Evolutionary conservation across 1,139 yeast genomes (phyloP), one percentile per base, ranked within the genome.

Genomic region (Sugiyamaella japonica): DNA sequence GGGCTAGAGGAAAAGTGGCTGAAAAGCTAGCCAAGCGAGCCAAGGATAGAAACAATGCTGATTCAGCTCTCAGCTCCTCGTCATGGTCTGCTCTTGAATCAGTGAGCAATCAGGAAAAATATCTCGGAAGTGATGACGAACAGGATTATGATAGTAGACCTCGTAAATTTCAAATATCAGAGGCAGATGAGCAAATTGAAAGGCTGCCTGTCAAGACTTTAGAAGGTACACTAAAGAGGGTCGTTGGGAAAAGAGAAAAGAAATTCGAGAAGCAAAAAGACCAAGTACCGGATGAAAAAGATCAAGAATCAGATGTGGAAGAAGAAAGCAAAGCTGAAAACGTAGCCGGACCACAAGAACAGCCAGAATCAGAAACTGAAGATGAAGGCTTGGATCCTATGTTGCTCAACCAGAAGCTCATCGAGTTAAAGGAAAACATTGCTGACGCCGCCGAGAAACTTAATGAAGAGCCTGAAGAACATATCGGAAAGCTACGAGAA

Each of bases 381-480:
- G 49, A 34, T 49, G 78, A 77, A 4, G 76, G 75, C 13, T 84
- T 86, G 10, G 62, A 61, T 42, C 47, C 56, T 16, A 48, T 57
- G n/a, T 61, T 61, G 15, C 48, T 48, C 0, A 80, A 76, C 53
- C 86, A 84, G 65, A 77, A 76, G 56, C 75, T 88, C 36, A 63
- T 78, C 15, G 78, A 78, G 58, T 76, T 88, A 49, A 89, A 90
- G 63, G 98, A 90, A 71, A 89, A 86, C 57, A 81, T 93, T 34
- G 97, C 98, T 0, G 85, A 81, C 13, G 71, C 86, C 51, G 97
- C 96, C 1, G 88, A 88, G 34, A 80, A 79, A 52, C 73, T 93
- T 41, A 83, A 84, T 65, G 96, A 91, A 69, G 90, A 89, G 58
- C 97, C 99, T 1, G 98, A 93, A 68, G 96, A 89, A 65, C 82